A percentile compares a stretch with the other conserved stretches of the same genome.
phyloP scores from a whole-genome alignment of 73 alveolate genomes.

The Symbiodinium pilosum region DNA sequence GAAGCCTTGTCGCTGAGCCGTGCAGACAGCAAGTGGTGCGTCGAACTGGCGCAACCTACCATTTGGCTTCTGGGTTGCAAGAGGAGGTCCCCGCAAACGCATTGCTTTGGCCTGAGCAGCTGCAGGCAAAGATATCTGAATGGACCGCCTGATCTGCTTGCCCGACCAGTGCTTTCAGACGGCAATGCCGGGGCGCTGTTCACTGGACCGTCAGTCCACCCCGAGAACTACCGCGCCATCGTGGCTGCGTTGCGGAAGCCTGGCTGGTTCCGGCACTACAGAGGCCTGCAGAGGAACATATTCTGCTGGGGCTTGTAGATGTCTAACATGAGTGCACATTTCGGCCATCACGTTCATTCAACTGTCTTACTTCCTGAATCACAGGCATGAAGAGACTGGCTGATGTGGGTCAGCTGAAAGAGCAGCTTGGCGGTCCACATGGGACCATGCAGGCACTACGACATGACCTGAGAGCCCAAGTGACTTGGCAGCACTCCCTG shows the following conservation, averaged over 20 bases:
- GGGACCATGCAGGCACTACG: constrained; percentile 1
- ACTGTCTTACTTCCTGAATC: no score
- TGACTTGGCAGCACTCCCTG: neutral
- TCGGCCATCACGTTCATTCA: no score
- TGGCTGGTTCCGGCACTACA: constrained; percentile 91
- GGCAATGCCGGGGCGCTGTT: constrained; percentile 16
- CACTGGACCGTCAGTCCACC: constrained; percentile 49
- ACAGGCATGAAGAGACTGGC: neutral
- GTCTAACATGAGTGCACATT: no score
- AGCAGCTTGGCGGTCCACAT: neutral
- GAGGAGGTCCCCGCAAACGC: neutral
- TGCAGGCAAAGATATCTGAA: constrained; percentile 39
- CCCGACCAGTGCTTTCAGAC: constrained; percentile 82
- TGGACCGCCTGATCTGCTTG: neutral
- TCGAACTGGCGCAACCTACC: constrained; percentile 28
- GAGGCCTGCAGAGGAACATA: neutral
- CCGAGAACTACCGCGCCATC: constrained; percentile 74
- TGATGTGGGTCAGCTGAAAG: neutral
- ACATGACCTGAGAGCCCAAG: constrained; percentile 53
- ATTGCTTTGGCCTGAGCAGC: neutral
- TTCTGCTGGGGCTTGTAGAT: no score
- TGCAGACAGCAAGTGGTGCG: constrained; percentile 24
- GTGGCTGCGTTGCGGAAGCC: constrained; percentile 81
- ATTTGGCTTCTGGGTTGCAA: constrained; percentile 22
- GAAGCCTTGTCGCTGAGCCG: constrained; percentile 68